phyloP scores from a whole-genome alignment of 805 yeast genomes.

The Limtongia smithiae region DNA sequence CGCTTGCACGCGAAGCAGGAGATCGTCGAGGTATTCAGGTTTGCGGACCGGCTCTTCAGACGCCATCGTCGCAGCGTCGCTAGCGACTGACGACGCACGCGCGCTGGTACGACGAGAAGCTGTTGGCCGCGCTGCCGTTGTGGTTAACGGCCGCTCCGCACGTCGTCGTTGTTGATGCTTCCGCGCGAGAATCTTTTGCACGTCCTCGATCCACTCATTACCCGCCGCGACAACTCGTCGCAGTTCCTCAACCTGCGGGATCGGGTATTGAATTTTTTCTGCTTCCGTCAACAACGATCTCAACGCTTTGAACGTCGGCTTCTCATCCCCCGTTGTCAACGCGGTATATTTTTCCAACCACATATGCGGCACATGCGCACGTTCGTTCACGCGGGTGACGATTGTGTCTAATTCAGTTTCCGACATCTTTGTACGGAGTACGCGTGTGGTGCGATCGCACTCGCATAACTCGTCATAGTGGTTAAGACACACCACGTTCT shows the following conservation, averaged over 20 bases:
- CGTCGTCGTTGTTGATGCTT: conserved; percentile 51
- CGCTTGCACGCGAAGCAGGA: conserved; percentile 48
- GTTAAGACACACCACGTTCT: conserved; percentile 19
- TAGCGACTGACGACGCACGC: conserved; percentile 9
- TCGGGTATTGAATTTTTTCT: conserved; percentile 46
- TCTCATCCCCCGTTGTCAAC: conserved; percentile 40
- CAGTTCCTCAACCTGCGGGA: conserved; percentile 42
- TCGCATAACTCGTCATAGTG: conserved; percentile 26
- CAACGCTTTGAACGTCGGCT: conserved; percentile 48
- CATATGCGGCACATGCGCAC: conserved; percentile 46
- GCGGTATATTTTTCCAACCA: conserved; percentile 52
- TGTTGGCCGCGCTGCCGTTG: conserved; percentile 13
- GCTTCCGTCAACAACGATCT: conserved; percentile 52
- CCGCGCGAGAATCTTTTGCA: conserved; percentile 50
- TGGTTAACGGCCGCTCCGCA: conserved; percentile 23
- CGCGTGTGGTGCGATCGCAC: conserved; percentile 6
- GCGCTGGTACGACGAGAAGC: conserved; percentile 27
- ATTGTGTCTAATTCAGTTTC: conserved; percentile 51
- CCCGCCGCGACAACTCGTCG: conserved; percentile 45
- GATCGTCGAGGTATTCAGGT: conserved; percentile 38
- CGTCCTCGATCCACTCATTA: conserved; percentile 52
- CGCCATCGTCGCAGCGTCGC: neutral
- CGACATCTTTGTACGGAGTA: conserved; percentile 36
- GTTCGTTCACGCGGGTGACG: conserved; percentile 40
- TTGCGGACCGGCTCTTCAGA: conserved; percentile 18